phyloP scores from a whole-genome alignment of 2,329 filamentous ascomycete genomes.

The Capronia epimyces region DNA sequence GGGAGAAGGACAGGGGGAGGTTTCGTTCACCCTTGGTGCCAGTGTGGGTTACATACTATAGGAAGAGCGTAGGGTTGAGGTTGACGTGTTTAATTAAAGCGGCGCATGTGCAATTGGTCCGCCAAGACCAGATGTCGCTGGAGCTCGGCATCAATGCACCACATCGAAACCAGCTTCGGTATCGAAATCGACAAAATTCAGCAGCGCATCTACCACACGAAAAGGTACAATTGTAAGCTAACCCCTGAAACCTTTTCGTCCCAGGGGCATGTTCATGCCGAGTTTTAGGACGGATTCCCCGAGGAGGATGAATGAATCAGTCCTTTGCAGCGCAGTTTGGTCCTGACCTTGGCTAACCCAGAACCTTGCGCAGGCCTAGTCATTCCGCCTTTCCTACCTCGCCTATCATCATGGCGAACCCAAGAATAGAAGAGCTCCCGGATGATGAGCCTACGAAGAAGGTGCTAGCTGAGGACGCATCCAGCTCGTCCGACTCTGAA shows the following conservation, averaged over 20 bases:
- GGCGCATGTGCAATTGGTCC: background rate
- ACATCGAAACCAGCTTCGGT: slow-evolving; percentile 1
- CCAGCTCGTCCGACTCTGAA: slow-evolving; percentile 47
- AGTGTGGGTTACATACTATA: too few relatives aligned
- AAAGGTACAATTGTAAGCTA: slow-evolving; percentile 2
- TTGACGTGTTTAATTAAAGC: background rate
- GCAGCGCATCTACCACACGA: slow-evolving; percentile 1
- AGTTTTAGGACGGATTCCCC: background rate
- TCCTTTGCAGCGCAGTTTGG: background rate
- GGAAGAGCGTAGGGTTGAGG: too few relatives aligned
- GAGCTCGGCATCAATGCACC: slow-evolving; percentile 9
- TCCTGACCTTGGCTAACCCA: slow-evolving; percentile 1
- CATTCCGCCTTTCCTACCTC: background rate
- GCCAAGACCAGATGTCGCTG: slow-evolving; percentile 2
- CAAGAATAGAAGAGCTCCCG: slow-evolving; percentile 93
- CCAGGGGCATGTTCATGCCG: background rate
- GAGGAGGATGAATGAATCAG: background rate
- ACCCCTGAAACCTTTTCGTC: background rate
- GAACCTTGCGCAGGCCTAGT: slow-evolving; percentile 1
- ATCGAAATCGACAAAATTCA: slow-evolving; percentile 11
- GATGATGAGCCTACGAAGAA: slow-evolving; percentile 81
- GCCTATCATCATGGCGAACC: slow-evolving; percentile 74
- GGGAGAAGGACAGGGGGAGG: background rate
- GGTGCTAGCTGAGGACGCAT: slow-evolving; percentile 68
- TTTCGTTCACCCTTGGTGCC: too few relatives aligned